Base-by-base conservation (phyloP, 2,329 filamentous ascomycete species). In the Penicillium decumbens region DNA sequence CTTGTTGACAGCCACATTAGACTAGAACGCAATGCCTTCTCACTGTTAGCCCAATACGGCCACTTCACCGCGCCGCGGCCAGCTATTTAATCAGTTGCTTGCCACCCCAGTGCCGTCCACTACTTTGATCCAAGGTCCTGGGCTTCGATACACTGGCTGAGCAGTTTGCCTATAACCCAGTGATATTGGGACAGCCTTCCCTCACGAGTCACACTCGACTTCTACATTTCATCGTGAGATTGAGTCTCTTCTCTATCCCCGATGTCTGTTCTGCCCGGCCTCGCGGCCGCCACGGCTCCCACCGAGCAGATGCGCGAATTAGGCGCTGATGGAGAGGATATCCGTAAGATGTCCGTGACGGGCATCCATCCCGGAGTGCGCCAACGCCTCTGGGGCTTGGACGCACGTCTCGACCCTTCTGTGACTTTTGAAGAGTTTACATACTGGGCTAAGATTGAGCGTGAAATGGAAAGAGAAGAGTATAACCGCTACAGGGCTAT, bases 381-480 rank as follows among this genome's bases (percentile, higher is more conserved):
- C 15, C 49, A 55, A 20, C 60, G 60, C 24, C 28, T 45, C 8
- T 64, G 59, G 56, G 61, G 61, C 38, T 43, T 62, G 18, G 52
- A 52, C 29, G 61, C 61, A 6, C 61, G 61, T 47, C 27, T 50
- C 27, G 61, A 64, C 37, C 50, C 50, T 15, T 59, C 50, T 24
- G 61, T 64, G 20, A 60, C 60, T 30, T 64, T 57, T 24, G 57
- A 60, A 15, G 57, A 60, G 41, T 57, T 45, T 38, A 45, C 46
- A 18, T 57, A 56, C 45, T 60, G 57, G 57, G 57, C 57, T 15
- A 53, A 60, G 45, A 42, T 58, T 15, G 56, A 60, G 46, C 57
- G 57, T 38, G 56, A 49, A 8, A 43, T 50, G 43, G 57, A 60
- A 20, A 35, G 40, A 12, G 57, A 62, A 43, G 59, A 59, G 41